These are phyloP conservation scores for Metschnikowia koreensis DNA, from an alignment of 805 yeast genomes.

Conservation along the genomic window DNA sequence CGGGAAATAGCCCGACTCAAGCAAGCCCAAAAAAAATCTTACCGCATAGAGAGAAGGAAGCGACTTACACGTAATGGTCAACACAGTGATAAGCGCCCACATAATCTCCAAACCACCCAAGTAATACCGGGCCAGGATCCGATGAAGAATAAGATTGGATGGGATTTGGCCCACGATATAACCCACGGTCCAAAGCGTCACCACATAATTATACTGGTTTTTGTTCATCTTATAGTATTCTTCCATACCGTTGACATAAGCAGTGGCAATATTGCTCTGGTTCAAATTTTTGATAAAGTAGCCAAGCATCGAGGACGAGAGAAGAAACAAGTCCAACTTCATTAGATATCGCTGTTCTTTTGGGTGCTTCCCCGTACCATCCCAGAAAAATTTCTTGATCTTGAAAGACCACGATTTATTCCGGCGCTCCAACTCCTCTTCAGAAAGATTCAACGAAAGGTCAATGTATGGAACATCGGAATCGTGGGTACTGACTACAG, in stretches of 20 bases:
- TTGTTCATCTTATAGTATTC: conserved; percentile 18
- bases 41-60: conserved; percentile 15
- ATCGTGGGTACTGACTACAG: background rate
- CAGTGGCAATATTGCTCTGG: conserved; percentile 18
- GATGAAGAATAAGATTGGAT: conserved; percentile 33
- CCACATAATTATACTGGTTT: conserved; percentile 19
- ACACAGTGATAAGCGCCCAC: conserved; percentile 39
- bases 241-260: conserved; percentile 20
- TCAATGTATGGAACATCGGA: conserved; percentile 10
- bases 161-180: conserved; percentile 20
- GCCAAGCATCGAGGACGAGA: conserved; percentile 20
- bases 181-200: conserved; percentile 19
- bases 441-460: conserved; percentile 9
- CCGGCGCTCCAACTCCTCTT: conserved; percentile 23
- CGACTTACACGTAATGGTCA: conserved; percentile 23
- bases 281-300: conserved; percentile 20
- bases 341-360: conserved; percentile 32
- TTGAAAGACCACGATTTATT: conserved; percentile 22
- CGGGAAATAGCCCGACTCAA: conserved; percentile 54
- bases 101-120: conserved; percentile 43
- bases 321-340: conserved; percentile 34
- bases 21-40: conserved; percentile 34
- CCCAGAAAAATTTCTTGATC: conserved; percentile 33
- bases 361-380: conserved; percentile 38
- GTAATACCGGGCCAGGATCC: conserved; percentile 43